Evolutionary conservation across 108 stramenopile genomes (phyloP).

Genomic region (Cyclotella atomus): DNA sequence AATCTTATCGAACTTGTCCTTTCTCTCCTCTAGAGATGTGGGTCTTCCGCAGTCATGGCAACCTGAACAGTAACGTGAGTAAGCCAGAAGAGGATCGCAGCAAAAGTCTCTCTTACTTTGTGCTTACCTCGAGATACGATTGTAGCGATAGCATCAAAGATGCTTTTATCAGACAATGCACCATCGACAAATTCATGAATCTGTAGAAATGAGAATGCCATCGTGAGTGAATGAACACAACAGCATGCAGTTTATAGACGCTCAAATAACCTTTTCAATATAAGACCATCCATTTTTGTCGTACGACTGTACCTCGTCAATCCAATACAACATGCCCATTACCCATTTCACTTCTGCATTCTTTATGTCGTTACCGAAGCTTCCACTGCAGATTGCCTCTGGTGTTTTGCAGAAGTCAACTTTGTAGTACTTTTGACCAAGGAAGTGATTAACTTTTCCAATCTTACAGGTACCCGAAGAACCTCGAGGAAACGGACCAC

Average conservation of each 20-base stretch:
- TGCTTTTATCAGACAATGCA: constrained; percentile 25
- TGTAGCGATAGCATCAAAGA: constrained; percentile 44
- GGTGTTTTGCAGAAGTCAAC: constrained; percentile 54
- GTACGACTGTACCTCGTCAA: constrained; percentile 40
- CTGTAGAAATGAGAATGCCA: not conserved
- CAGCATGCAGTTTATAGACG: not conserved
- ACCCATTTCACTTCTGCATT: constrained; percentile 54
- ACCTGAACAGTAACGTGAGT: not conserved
- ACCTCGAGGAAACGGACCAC: constrained; percentile 42
- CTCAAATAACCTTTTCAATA: constrained; percentile 16
- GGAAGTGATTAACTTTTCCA: constrained; percentile 47
- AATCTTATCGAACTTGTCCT: constrained; percentile 29
- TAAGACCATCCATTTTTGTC: constrained; percentile 39
- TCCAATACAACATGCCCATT: constrained; percentile 44
- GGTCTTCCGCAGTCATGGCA: constrained; percentile 45
- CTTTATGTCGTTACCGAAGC: constrained; percentile 4
- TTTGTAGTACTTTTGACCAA: constrained; percentile 38
- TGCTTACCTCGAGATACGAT: constrained; percentile 34
- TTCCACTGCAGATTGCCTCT: constrained; percentile 30
- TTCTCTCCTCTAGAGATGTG: constrained; percentile 21
- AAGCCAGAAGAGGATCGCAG: too few relatives aligned
- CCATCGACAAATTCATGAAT: constrained; percentile 43
- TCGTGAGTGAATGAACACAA: not conserved
- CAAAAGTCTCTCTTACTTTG: too few relatives aligned
- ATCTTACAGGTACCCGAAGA: constrained; percentile 42